Evolutionary conservation across 2,329 filamentous ascomycete species (phyloP), one percentile per base, ranked within the genome.

Genomic region (Nemania sp.): DNA sequence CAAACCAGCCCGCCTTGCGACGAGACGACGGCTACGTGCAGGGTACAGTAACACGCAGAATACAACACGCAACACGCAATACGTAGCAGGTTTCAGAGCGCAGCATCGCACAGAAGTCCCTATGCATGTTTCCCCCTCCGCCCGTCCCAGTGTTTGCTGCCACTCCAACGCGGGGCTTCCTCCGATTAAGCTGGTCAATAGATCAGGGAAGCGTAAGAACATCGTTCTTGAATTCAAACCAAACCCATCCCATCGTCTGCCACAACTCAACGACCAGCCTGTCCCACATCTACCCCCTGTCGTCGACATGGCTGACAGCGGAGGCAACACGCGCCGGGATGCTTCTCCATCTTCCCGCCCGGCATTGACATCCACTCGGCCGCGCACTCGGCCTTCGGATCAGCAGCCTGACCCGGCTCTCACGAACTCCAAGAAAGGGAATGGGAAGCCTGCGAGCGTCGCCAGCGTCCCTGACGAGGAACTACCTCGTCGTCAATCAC

Each of bases 301-400:
- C 34, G n/a, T 56, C 61, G 37, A 56, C 24, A 66, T 66, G 64
- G 60, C 63, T 30, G 61, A 66, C 30, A 51, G 44, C 11, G 59
- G 53, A 34, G 59, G 60, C 30, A 60, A 39, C 39, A 20, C 40
- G 37, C 61, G 50, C 31, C 57, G 49, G 14, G 60, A 59, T 15
- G 37, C 26, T 23, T 51, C 58, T 12, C 51, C 54, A 17, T 59
- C 51, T 36, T 49, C 54, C 23, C 57, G 54, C 19, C 36, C 60
- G 34, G 45, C 36, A n/a, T 43, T 49, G 15, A 59, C 54, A 47
- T 64, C 57, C 41, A 46, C 45, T 30, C 64, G 56, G 31, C 39
- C 59, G 47, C 39, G 64, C 58, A 43, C 47, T 41, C 47, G 60
- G 28, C 53, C 54, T 30, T 19, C 50, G 12, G 62, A 64, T 19